Conservation (phyloP, 2,329 filamentous ascomycete genomes). For the Biscogniauxia sp. region DNA sequence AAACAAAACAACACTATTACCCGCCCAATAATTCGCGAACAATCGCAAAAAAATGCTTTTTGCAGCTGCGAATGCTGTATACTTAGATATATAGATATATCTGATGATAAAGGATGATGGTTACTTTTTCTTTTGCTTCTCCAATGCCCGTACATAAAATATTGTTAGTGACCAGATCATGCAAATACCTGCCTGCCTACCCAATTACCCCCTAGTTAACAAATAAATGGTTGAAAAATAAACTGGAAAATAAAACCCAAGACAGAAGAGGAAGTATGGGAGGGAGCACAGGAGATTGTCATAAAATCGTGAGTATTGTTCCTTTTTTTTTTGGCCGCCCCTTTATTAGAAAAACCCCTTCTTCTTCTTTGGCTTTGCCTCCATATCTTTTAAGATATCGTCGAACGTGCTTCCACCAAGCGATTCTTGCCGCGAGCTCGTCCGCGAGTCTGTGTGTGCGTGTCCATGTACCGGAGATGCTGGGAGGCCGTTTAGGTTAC, state of each 20-base stretch:
- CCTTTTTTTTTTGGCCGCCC: background rate
- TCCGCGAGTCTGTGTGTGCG: background rate
- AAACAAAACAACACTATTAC: background rate
- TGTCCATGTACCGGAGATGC: conserved; percentile 16
- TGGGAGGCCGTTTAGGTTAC: conserved; percentile 27
- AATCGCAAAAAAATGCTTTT: background rate
- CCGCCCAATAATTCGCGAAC: background rate
- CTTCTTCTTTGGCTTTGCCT: conserved; percentile 35
- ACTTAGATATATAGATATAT: background rate
- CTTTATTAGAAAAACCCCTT: conserved; percentile 30
- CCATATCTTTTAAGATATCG: conserved; percentile 34
- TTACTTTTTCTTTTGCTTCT: background rate
- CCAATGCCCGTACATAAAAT: background rate
- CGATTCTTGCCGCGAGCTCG: conserved; percentile 26
- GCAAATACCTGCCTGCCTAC: background rate
- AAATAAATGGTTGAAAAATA: too few species aligned
- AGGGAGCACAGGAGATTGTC: background rate
- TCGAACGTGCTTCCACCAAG: conserved; percentile 34
- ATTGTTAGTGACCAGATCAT: background rate
- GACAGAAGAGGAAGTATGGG: background rate
- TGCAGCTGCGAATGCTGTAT: background rate
- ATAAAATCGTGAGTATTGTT: background rate
- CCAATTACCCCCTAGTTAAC: background rate
- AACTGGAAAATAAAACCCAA: background rate
- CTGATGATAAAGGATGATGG: background rate